These are phyloP conservation scores for Cyclostephanos tholiformis DNA, from an alignment of 108 stramenopile species.

Conservation along the genomic window DNA sequence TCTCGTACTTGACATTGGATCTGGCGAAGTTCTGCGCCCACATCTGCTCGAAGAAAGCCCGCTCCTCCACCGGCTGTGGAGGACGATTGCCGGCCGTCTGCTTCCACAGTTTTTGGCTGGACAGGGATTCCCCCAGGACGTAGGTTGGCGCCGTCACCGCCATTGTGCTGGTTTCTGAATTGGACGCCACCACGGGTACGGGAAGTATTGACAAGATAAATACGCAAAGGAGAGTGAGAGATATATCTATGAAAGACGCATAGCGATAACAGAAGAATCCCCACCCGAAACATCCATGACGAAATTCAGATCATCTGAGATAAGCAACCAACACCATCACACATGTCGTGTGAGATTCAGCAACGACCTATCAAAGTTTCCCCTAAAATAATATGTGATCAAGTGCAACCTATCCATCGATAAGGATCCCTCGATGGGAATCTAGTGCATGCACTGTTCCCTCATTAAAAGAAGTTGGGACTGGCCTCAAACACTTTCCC, in stretches of 20 bases:
- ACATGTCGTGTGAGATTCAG: too few species aligned
- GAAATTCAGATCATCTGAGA: not conserved
- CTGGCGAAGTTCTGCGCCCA: slow-evolving; percentile 92
- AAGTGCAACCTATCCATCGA: not conserved
- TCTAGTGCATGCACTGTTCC: too few species aligned
- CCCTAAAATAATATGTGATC: not conserved
- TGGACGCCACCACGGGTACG: too few species aligned
- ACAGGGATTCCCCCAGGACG: slow-evolving; percentile 87
- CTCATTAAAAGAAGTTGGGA: too few species aligned
- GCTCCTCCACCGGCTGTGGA: slow-evolving; percentile 88
- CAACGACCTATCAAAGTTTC: too few species aligned
- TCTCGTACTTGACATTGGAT: slow-evolving; percentile 80
- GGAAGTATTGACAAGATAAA: not conserved
- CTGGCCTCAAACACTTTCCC: too few species aligned
- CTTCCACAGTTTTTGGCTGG: slow-evolving; percentile 88
- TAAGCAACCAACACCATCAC: too few species aligned
- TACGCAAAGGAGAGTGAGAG: too few species aligned
- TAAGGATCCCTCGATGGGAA: too few species aligned
- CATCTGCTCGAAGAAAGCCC: slow-evolving; percentile 91
- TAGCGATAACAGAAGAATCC: too few species aligned
- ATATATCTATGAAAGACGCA: too few species aligned
- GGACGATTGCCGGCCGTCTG: slow-evolving; percentile 92
- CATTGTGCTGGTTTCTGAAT: slow-evolving; percentile 59
- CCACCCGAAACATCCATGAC: not conserved
- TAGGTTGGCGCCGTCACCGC: slow-evolving; percentile 91